phyloP scores from a whole-genome alignment of 257 asterid genomes.

The Scutellaria galericulata region DNA sequence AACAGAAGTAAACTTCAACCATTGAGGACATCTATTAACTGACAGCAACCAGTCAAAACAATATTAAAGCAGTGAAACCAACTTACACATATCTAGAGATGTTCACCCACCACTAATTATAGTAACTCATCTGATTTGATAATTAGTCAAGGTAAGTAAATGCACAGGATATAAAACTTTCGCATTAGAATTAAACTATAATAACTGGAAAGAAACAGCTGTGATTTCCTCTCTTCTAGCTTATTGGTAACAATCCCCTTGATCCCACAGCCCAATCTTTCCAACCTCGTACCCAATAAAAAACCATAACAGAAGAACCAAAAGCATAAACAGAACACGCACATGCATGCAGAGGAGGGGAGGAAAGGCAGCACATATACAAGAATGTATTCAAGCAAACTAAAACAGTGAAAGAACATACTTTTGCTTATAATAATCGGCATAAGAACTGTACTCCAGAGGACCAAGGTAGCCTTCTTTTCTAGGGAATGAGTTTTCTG shows the following conservation, averaged over 20 bases:
- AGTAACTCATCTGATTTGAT: background rate
- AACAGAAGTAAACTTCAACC: slow-evolving; percentile 34
- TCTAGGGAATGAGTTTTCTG: slow-evolving; percentile 95
- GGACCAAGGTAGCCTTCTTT: slow-evolving; percentile 99
- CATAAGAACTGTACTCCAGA: slow-evolving; percentile 92
- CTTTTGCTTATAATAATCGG: slow-evolving; percentile 98
- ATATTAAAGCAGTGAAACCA: slow-evolving; percentile 23
- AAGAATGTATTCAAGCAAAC: slow-evolving; percentile 27
- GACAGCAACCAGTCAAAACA: slow-evolving; percentile 31
- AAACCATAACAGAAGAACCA: slow-evolving; percentile 23
- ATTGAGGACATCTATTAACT: slow-evolving; percentile 34
- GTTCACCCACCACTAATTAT: slow-evolving; percentile 13
- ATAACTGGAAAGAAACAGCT: slow-evolving; percentile 13
- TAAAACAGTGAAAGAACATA: slow-evolving; percentile 44
- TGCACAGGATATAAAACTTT: slow-evolving; percentile 12
- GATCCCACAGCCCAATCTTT: slow-evolving; percentile 4
- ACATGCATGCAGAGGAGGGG: slow-evolving; percentile 25
- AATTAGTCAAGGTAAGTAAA: background rate
- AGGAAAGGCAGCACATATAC: slow-evolving; percentile 1
- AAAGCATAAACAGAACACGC: slow-evolving; percentile 12
- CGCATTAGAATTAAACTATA: background rate
- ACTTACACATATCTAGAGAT: slow-evolving; percentile 13
- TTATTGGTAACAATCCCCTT: background rate
- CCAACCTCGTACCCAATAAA: background rate
- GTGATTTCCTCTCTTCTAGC: background rate